Percentiles rank a stretch among this genome's conserved stretches.
Evolutionary conservation across 2,329 filamentous ascomycete genomes (phyloP).

Genomic region (Cyphellophora europaea): DNA sequence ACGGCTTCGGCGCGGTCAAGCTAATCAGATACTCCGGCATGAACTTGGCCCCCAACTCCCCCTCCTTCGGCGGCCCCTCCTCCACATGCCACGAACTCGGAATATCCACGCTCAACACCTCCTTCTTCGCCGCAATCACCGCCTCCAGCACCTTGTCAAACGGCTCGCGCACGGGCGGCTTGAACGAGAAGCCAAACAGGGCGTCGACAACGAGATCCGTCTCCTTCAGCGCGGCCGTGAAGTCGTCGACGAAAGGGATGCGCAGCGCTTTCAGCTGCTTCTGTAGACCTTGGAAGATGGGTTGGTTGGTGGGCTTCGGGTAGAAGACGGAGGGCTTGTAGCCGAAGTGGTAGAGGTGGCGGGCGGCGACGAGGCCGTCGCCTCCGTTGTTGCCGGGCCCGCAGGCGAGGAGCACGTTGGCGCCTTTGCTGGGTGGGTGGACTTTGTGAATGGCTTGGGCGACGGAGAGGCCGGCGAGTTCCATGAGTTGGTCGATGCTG

Average conservation of each 20-base stretch:
- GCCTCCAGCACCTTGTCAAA: conserved; percentile 74
- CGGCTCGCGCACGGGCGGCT: conserved; percentile 82
- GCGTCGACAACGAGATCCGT: conserved; percentile 83
- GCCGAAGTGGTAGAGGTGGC: conserved; percentile 85
- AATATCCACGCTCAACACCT: conserved; percentile 82
- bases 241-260: conserved; percentile 66
- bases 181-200: conserved; percentile 93
- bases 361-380: conserved; percentile 86
- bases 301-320: conserved; percentile 82
- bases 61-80: conserved; percentile 65
- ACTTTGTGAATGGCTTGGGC: conserved; percentile 84
- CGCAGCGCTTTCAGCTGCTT: conserved; percentile 77
- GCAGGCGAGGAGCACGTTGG: conserved; percentile 75
- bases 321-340: conserved; percentile 87
- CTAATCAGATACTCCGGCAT: conserved; percentile 74
- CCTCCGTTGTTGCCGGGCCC: conserved; percentile 75
- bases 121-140: conserved; percentile 59
- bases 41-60: conserved; percentile 64
- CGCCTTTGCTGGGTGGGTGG: conserved; percentile 64
- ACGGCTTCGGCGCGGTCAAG: conserved; percentile 85
- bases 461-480: conserved; percentile 84
- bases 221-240: conserved; percentile 53
- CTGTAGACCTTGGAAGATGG: conserved; percentile 76
- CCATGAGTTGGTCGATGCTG: conserved; percentile 95
- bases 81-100: conserved; percentile 95